Evolutionary conservation across 345 rosid species (phyloP), one percentile per base, ranked within the genome.

Genomic region (Gossypium sturtianum): DNA sequence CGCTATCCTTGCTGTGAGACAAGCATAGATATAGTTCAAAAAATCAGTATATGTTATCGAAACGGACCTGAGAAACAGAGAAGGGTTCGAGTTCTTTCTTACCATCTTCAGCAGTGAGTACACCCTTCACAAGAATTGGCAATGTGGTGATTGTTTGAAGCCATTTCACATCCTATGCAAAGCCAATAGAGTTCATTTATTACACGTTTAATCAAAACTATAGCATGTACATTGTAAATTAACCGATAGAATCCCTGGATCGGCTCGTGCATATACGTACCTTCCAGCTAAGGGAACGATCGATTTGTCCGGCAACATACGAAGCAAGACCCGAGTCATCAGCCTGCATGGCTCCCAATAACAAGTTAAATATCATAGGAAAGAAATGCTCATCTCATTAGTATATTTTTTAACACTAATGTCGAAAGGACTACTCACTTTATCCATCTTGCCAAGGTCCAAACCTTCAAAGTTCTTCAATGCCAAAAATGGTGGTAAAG

Each of bases 91-190:
- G 58, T 16, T n/a, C 48, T 41, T 43, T 75, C 83, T 82, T 69
- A 93, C 98, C 76, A 77, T 93, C 98, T 84, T 93, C 98, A 48
- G 92, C 93, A 27, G 97, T 89, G 43, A 93, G 86, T 0, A 93
- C 93, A 79, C 98, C 98, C 85, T 93, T 93, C 76, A 93, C 90
- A 45, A 93, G 89, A 82, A 91, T 91, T 7, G 98, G 98, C 85
- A 93, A 43, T 52, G 80, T 86, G 75, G 98, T 93, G 59, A 93
- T 91, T 27, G 97, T 87, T 70, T 57, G 61, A 57, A 57, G 61
- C 61, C 61, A 57, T 57, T 56, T 7, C 60, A 56, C 60, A 56
- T 56, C 60, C 25, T 60, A 59, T 12, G 0, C 41, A 12, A 25
- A 25, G 63, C 3, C 17, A 25, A 54, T 3, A 71, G 45, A 54